phyloP scores from a whole-genome alignment of 1,139 yeast genomes.

The Saccharomyces hybrid region DNA sequence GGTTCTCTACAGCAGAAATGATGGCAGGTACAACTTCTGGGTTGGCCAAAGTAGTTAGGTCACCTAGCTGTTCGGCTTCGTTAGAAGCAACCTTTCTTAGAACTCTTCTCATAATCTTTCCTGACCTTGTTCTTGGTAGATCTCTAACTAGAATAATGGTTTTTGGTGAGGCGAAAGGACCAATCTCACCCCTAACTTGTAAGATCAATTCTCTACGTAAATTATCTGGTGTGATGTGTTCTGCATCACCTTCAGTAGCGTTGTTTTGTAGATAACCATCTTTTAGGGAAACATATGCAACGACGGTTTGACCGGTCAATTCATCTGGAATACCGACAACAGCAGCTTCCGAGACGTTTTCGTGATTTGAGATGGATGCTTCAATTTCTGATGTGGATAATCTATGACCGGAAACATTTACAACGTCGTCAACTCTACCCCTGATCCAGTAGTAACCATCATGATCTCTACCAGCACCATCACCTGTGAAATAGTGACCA shows the following conservation, averaged over 20 bases:
- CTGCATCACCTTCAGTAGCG: conserved; percentile 38
- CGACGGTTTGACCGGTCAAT: conserved; percentile 94
- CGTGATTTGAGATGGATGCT: conserved; percentile 77
- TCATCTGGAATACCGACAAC: conserved; percentile 94
- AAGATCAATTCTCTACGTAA: conserved; percentile 71
- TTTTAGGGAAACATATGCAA: conserved; percentile 82
- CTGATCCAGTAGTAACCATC: conserved; percentile 98
- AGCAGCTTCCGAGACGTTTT: conserved; percentile 82
- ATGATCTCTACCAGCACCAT: conserved; percentile 95
- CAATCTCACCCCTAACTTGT: conserved; percentile 89
- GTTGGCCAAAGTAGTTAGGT: conserved; percentile 81
- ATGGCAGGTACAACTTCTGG: conserved; percentile 78
- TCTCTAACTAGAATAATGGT: conserved; percentile 79
- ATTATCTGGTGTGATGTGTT: conserved; percentile 40
- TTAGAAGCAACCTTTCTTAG: conserved; percentile 83
- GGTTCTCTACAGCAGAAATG: conserved; percentile 39
- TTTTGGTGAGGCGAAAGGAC: conserved; percentile 98
- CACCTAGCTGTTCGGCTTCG: conserved; percentile 92
- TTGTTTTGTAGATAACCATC: conserved; percentile 38
- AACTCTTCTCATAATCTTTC: conserved; percentile 97
- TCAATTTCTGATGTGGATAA: conserved; percentile 96
- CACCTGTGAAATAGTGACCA: conserved; percentile 95
- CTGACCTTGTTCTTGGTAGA: conserved; percentile 95
- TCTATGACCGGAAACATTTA: conserved; percentile 95
- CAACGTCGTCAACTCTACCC: conserved; percentile 98